These are phyloP conservation scores for Solanum ossicruentum DNA, from an alignment of 257 asterid species.

Conservation along the genomic window DNA sequence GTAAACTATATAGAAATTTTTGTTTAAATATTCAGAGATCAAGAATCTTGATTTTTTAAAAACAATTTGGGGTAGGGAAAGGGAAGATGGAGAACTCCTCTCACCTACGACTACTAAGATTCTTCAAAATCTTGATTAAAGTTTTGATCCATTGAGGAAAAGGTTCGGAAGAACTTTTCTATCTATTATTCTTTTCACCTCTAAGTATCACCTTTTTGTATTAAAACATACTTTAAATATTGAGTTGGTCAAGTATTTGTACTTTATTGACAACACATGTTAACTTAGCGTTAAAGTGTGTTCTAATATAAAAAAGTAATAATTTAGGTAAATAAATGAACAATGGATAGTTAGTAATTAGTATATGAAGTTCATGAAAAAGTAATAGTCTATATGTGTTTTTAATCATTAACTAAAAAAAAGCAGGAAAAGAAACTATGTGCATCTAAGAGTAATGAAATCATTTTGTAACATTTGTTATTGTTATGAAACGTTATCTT, in stretches of 20 bases:
- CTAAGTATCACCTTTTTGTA: no score
- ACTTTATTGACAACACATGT: no score
- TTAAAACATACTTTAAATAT: no score
- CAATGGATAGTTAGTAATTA: background rate
- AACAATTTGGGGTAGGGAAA: background rate
- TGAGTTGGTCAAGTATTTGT: no score
- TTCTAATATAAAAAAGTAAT: background rate
- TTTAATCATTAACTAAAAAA: background rate
- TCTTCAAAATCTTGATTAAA: background rate
- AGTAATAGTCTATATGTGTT: background rate
- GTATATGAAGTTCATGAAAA: background rate
- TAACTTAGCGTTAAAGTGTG: background rate
- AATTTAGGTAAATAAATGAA: background rate
- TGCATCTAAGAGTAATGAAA: background rate
- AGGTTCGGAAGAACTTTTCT: background rate
- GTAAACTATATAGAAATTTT: no score
- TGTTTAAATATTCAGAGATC: background rate
- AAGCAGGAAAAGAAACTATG: background rate
- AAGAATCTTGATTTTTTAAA: background rate
- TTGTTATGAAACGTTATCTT: background rate
- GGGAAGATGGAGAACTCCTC: background rate
- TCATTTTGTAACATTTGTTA: background rate
- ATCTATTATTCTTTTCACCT: no score
- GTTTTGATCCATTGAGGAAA: background rate
- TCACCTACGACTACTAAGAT: no score